These are phyloP conservation scores for Laetiporus sulphureus DNA, from an alignment of 1,284 basidiomycete species.

Conservation along the genomic window DNA sequence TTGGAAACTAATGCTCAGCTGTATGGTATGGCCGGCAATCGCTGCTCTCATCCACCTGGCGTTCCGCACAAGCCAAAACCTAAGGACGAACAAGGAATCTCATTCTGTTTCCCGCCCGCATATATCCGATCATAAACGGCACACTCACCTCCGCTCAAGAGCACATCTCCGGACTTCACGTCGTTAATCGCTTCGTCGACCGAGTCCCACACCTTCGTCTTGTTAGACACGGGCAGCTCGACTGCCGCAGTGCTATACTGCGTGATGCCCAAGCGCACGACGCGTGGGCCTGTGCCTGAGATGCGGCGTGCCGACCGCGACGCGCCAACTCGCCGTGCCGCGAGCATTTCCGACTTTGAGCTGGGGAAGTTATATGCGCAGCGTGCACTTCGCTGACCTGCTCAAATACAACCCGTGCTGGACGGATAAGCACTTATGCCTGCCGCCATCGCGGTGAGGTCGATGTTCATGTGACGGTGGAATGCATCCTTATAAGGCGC, in stretches of 20 bases:
- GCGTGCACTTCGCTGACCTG: no score
- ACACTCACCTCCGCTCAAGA: slow-evolving; percentile 75
- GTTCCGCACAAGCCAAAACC: slow-evolving; percentile 78
- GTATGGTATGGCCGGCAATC: no score
- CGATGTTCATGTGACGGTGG: slow-evolving; percentile 6
- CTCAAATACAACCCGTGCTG: not conserved
- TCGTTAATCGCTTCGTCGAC: slow-evolving; percentile 51
- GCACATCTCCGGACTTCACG: slow-evolving; percentile 52
- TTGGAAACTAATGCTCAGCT: no score
- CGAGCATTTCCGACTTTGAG: slow-evolving; percentile 12
- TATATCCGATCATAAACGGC: not conserved
- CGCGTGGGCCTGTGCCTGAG: slow-evolving; percentile 5
- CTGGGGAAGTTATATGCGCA: no score
- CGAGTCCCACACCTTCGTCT: slow-evolving; percentile 46
- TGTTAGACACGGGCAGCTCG: slow-evolving; percentile 26
- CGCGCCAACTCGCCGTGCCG: slow-evolving; percentile 13
- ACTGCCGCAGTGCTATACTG: slow-evolving; percentile 23
- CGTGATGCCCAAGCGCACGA: slow-evolving; percentile 7
- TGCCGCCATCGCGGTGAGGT: not conserved
- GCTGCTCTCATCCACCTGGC: slow-evolving; percentile 46
- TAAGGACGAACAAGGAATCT: slow-evolving; percentile 25
- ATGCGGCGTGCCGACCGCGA: slow-evolving; percentile 9
- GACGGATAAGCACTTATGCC: slow-evolving; percentile 4
- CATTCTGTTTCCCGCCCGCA: not conserved
- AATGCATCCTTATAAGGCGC: slow-evolving; percentile 3